Evolutionary conservation across 1,284 basidiomycete genomes (phyloP).

Genomic region (Albatrellus sp.): DNA sequence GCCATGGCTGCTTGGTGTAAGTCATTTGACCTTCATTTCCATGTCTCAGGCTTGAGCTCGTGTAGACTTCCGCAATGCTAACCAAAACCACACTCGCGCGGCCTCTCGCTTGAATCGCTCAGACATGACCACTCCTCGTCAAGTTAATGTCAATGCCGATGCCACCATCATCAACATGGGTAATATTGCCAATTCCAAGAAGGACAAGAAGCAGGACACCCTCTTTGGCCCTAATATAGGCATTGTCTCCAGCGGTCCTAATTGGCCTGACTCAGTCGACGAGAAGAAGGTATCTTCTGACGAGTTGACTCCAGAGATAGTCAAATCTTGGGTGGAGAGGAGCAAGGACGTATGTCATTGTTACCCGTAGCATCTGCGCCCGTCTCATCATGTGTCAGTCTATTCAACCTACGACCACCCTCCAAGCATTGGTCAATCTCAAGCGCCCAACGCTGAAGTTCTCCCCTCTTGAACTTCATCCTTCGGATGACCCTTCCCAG

Average conservation of each 20-base stretch:
- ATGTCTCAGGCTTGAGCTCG: too few species aligned
- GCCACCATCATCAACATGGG: constrained; percentile 10
- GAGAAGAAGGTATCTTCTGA: constrained; percentile 35
- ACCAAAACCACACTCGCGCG: background rate
- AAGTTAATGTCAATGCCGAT: constrained; percentile 12
- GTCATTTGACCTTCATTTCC: too few species aligned
- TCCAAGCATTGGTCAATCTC: constrained; percentile 85
- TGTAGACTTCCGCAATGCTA: too few species aligned
- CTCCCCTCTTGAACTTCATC: constrained; percentile 45
- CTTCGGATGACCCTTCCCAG: constrained; percentile 28
- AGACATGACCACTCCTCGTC: constrained; percentile 18
- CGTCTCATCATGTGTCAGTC: constrained; percentile 26
- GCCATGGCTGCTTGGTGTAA: constrained; percentile 14
- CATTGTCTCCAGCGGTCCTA: constrained; percentile 29
- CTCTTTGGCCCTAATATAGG: constrained; percentile 61
- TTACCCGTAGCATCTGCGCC: background rate
- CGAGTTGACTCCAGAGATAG: constrained; percentile 64
- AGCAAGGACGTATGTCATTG: constrained; percentile 60
- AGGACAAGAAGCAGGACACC: constrained; percentile 40
- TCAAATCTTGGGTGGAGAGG: constrained; percentile 73
- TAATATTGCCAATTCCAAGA: background rate
- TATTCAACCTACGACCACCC: constrained; percentile 74
- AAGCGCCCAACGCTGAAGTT: constrained; percentile 73
- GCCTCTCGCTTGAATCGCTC: background rate
- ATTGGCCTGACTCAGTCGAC: constrained; percentile 28